Evolutionary conservation across 2,329 filamentous ascomycete genomes (phyloP).

Genomic region (Monosporascus sp.): DNA sequence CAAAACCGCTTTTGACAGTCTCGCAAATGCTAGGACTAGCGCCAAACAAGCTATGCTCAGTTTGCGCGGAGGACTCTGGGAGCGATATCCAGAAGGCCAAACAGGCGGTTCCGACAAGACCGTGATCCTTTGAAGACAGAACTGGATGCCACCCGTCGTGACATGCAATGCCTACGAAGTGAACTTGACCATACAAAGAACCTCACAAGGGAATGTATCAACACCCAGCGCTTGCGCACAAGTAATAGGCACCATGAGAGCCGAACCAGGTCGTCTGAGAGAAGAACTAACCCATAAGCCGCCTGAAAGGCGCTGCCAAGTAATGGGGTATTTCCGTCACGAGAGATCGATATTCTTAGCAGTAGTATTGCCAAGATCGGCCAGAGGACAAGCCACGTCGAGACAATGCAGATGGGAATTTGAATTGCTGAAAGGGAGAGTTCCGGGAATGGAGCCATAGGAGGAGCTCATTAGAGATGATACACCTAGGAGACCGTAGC

Average conservation of each 20-base stretch:
- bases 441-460: slow-evolving; percentile 30
- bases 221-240: slow-evolving; percentile 20
- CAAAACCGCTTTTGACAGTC: slow-evolving; percentile 1
- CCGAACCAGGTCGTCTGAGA: slow-evolving; percentile 28
- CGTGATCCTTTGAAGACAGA: slow-evolving; percentile 5
- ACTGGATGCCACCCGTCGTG: slow-evolving; percentile 2
- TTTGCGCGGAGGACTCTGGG: slow-evolving; percentile 18
- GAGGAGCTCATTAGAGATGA: slow-evolving; percentile 2
- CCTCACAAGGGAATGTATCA: slow-evolving; percentile 16
- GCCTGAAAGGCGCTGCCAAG: slow-evolving; percentile 6
- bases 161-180: slow-evolving; percentile 4
- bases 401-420: slow-evolving; percentile 38
- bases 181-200: slow-evolving; percentile 16
- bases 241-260: slow-evolving; percentile 27
- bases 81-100: slow-evolving; percentile 3
- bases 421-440: slow-evolving; percentile 32
- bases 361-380: slow-evolving; percentile 34
- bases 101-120: slow-evolving; percentile 4
- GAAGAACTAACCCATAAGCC: slow-evolving; percentile 23
- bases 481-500: neutral
- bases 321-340: slow-evolving; percentile 19
- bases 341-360: slow-evolving; percentile 35
- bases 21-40: slow-evolving; percentile 6
- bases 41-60: slow-evolving; percentile 16
- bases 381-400: slow-evolving; percentile 32